Evolutionary conservation across 257 asterid species (phyloP).

Genomic region (Penstemon newberryi): DNA sequence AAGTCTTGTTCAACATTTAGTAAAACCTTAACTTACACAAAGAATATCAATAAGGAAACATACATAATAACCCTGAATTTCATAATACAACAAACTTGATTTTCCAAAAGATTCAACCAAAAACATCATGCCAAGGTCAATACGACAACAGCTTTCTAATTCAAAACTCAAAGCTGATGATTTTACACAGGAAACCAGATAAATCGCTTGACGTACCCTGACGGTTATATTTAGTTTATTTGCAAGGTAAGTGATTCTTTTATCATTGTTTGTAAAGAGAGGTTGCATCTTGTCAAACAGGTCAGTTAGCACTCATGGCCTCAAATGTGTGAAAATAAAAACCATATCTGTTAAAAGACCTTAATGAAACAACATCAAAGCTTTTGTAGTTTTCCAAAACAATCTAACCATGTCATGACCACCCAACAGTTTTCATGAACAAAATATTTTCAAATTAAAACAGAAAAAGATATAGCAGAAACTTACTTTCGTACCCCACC

Average conservation of each 20-base stretch:
- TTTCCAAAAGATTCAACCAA: background rate
- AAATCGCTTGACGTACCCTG: background rate
- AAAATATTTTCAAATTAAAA: conserved; percentile 2
- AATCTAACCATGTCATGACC: conserved; percentile 19
- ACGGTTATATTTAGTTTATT: background rate
- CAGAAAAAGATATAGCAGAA: conserved; percentile 19
- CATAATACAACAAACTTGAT: background rate
- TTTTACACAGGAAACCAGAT: background rate
- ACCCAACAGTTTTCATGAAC: conserved; percentile 13
- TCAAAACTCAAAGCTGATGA: background rate
- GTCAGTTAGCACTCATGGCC: conserved; percentile 5
- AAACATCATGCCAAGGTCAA: conserved; percentile 1
- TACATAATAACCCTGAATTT: background rate
- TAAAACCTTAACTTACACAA: background rate
- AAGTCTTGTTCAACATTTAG: background rate
- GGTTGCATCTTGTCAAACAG: conserved; percentile 1
- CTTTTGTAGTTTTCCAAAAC: conserved; percentile 7
- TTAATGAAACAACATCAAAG: conserved; percentile 6
- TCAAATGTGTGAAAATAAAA: conserved; percentile 3
- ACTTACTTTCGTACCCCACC: conserved; percentile 77
- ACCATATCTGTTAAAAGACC: background rate
- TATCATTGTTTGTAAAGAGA: background rate
- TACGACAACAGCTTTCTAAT: background rate
- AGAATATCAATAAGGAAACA: background rate
- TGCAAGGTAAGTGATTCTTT: background rate